Percentiles rank a stretch among this genome's conserved stretches.
phyloP scores from a whole-genome alignment of 2,329 filamentous ascomycete species.

The Microthyrium microscopicum region DNA sequence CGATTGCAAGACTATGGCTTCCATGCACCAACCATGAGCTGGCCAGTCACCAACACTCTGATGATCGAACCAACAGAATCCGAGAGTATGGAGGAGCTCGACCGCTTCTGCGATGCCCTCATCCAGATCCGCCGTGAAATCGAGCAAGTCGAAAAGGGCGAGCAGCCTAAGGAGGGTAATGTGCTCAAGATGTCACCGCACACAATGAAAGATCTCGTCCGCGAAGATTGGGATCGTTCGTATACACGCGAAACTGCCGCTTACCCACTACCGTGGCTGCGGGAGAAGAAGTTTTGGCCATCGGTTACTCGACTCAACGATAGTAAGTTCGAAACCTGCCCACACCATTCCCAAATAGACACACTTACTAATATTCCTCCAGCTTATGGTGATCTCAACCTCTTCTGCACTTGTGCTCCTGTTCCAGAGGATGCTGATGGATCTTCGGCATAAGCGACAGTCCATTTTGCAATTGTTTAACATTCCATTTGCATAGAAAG shows the following conservation, averaged over 20 bases:
- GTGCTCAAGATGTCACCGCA: slow-evolving; percentile 84
- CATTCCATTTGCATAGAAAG: no score
- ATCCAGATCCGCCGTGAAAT: slow-evolving; percentile 81
- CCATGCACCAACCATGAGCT: slow-evolving; percentile 94
- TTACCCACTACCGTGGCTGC: slow-evolving; percentile 66
- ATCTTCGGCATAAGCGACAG: no score
- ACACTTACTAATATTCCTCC: slow-evolving; percentile 15
- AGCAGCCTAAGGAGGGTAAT: slow-evolving; percentile 57
- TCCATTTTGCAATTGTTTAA: no score
- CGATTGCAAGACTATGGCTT: slow-evolving; percentile 94
- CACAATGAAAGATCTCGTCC: slow-evolving; percentile 62
- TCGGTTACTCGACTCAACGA: slow-evolving; percentile 75
- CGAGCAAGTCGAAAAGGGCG: slow-evolving; percentile 62
- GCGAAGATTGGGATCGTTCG: slow-evolving; percentile 57
- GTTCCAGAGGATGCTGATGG: slow-evolving; percentile 38
- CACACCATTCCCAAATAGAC: no score
- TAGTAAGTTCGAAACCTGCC: slow-evolving; percentile 41
- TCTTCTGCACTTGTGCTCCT: slow-evolving; percentile 88
- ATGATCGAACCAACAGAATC: slow-evolving; percentile 98
- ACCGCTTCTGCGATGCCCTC: slow-evolving; percentile 81
- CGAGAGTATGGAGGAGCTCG: slow-evolving; percentile 80
- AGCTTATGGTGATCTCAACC: slow-evolving; percentile 82
- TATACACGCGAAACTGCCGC: slow-evolving; percentile 73
- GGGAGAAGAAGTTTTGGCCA: slow-evolving; percentile 98
- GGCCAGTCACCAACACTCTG: slow-evolving; percentile 84